Percentiles rank a stretch among this genome's conserved stretches.
Evolutionary conservation across 2,329 filamentous ascomycete species (phyloP).

Genomic region (Pyrenochaeta sp.): DNA sequence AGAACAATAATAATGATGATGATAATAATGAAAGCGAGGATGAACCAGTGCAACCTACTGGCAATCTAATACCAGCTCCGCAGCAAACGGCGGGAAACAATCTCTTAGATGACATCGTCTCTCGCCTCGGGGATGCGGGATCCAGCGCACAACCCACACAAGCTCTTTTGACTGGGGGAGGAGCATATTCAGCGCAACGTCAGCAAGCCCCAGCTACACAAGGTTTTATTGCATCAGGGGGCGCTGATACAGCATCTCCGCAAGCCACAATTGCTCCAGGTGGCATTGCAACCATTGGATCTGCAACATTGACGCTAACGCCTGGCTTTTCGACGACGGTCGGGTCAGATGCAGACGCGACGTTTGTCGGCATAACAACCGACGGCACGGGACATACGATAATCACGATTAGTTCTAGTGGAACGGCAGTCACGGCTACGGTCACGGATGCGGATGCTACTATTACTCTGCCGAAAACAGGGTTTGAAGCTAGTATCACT

Average conservation of each 20-base stretch:
- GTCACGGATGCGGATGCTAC: constrained; percentile 29
- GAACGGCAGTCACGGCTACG: constrained; percentile 36
- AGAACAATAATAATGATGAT: neutral
- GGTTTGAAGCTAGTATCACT: constrained; percentile 33
- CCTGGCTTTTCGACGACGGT: constrained; percentile 39
- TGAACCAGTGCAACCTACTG: neutral
- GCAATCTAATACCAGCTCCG: neutral
- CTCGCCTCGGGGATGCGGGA: constrained; percentile 17
- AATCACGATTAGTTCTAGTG: constrained; percentile 37
- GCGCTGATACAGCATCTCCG: constrained; percentile 1
- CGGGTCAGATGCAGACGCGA: constrained; percentile 26
- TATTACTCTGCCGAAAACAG: constrained; percentile 27
- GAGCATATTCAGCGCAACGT: neutral
- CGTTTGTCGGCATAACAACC: constrained; percentile 34
- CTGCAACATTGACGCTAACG: constrained; percentile 32
- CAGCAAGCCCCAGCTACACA: constrained; percentile 3
- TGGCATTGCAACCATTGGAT: constrained; percentile 24
- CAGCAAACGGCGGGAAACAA: constrained; percentile 15
- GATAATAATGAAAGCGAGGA: neutral
- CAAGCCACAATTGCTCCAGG: constrained; percentile 10
- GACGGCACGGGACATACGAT: constrained; percentile 34
- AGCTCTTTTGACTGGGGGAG: constrained; percentile 1
- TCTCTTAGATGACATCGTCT: constrained; percentile 29
- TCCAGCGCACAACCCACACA: constrained; percentile 14
- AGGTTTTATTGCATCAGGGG: neutral